Evolutionary conservation across 306 rosid genomes (phyloP).

Genomic region (Cucumis cinereus): DNA sequence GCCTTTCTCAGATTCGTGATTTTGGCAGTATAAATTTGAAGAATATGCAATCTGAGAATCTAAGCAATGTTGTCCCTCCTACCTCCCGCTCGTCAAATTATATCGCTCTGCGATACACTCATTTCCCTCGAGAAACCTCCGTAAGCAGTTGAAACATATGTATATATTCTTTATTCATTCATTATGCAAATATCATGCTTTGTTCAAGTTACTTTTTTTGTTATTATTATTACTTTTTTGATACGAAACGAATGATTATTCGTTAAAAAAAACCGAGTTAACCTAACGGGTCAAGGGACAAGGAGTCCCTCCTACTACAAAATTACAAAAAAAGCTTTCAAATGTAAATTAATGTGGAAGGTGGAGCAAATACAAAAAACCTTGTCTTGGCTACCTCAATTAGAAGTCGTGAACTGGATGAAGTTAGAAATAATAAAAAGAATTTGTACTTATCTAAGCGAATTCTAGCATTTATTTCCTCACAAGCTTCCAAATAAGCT

Average conservation of each 20-base stretch:
- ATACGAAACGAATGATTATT: too few relatives aligned
- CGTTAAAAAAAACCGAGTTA: not conserved
- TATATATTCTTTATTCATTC: not conserved
- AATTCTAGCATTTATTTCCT: too few relatives aligned
- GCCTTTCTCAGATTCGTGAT: conserved; percentile 66
- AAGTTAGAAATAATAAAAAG: too few relatives aligned
- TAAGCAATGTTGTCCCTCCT: conserved; percentile 64
- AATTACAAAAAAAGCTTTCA: not conserved
- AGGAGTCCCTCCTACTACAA: not conserved
- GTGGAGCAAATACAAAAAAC: not conserved
- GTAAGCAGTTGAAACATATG: conserved; percentile 33
- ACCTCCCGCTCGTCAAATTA: conserved; percentile 81
- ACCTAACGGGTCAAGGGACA: not conserved
- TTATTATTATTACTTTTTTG: too few relatives aligned
- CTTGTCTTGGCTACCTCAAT: not conserved
- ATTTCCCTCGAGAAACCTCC: conserved; percentile 27
- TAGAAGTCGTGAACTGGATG: not conserved
- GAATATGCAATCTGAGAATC: conserved; percentile 79
- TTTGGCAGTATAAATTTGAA: conserved; percentile 96
- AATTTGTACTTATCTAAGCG: too few relatives aligned
- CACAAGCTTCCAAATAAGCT: too few relatives aligned
- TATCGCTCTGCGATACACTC: conserved; percentile 69
- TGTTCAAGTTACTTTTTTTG: not conserved
- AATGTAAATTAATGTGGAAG: not conserved
- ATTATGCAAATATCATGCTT: not conserved